Conservation (phyloP, 352 stramenopile genomes). For the Phytopythium ostracodes region DNA sequence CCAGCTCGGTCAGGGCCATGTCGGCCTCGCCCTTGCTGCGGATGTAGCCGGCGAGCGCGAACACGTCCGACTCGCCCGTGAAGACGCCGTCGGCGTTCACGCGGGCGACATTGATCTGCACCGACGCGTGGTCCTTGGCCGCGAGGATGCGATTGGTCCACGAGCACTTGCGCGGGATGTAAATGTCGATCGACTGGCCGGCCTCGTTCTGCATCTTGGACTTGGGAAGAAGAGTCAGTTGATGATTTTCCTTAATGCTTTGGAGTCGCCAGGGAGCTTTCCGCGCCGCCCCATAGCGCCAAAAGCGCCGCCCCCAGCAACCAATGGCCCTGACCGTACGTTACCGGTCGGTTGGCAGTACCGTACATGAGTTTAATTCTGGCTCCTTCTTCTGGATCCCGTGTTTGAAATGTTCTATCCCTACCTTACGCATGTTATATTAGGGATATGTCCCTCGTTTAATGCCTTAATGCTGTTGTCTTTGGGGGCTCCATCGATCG, state of each 20-base stretch:
- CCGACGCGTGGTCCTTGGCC: constrained; percentile 96
- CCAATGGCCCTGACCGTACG: constrained; percentile 83
- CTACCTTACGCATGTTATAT: too few species aligned
- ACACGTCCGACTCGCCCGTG: constrained; percentile 95
- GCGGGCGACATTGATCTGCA: constrained; percentile 98
- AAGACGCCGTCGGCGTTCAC: constrained; percentile 96
- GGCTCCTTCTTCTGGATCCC: neutral
- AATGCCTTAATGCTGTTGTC: too few species aligned
- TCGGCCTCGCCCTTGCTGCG: constrained; percentile 94
- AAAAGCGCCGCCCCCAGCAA: constrained; percentile 15
- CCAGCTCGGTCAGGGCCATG: constrained; percentile 89
- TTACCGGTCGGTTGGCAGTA: constrained; percentile 53
- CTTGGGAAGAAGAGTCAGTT: constrained; percentile 28
- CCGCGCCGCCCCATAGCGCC: neutral
- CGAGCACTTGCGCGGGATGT: constrained; percentile 98
- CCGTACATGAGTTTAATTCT: neutral
- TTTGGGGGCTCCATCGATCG: neutral
- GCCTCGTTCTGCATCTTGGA: constrained; percentile 96
- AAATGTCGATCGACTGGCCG: constrained; percentile 97
- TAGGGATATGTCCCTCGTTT: neutral
- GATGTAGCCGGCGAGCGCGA: constrained; percentile 96
- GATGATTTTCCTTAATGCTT: constrained; percentile 61
- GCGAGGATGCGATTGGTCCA: constrained; percentile 98
- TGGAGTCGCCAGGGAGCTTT: neutral
- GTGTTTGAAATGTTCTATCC: neutral